Conservation (phyloP, 352 stramenopile genomes). For the Elongisporangium anandrum region DNA sequence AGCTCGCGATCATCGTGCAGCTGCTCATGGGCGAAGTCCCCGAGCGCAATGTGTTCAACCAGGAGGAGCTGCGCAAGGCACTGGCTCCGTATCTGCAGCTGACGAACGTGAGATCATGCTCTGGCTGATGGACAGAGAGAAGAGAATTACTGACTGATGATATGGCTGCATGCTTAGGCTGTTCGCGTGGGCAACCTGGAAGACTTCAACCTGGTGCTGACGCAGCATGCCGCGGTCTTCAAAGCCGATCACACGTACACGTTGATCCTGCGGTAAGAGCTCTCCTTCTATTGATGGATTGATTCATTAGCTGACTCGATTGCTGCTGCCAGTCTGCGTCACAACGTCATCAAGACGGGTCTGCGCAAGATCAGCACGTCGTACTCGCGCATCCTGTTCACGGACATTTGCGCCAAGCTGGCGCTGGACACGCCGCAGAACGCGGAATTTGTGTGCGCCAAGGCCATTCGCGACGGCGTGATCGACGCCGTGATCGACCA, state of each 20-base stretch:
- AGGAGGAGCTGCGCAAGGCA: conserved; percentile 84
- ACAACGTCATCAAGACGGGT: conserved; percentile 99
- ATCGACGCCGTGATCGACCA: conserved; percentile 98
- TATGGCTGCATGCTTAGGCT: conserved; percentile 47
- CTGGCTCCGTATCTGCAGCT: conserved; percentile 95
- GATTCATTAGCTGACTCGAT: not conserved
- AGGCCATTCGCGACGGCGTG: conserved; percentile 97
- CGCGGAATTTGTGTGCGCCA: conserved; percentile 97
- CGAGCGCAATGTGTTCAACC: conserved; percentile 93
- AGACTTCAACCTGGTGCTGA: conserved; percentile 92
- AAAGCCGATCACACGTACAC: conserved; percentile 94
- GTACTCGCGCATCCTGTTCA: conserved; percentile 90
- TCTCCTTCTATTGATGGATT: not conserved
- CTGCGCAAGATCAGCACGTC: conserved; percentile 96
- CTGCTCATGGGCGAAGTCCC: conserved; percentile 98
- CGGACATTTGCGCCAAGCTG: conserved; percentile 93
- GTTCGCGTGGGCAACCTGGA: conserved; percentile 95
- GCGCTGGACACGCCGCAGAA: conserved; percentile 90
- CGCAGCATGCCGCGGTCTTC: conserved; percentile 84
- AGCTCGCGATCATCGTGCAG: conserved; percentile 96
- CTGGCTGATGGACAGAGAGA: not conserved
- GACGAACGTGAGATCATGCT: conserved; percentile 71
- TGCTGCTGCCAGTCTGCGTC: conserved; percentile 69
- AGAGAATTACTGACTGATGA: conserved; percentile 3
- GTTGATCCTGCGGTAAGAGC: conserved; percentile 89